Conservation (phyloP, 495 filamentous ascomycete species). For the Aspergillus wentii region DNA sequence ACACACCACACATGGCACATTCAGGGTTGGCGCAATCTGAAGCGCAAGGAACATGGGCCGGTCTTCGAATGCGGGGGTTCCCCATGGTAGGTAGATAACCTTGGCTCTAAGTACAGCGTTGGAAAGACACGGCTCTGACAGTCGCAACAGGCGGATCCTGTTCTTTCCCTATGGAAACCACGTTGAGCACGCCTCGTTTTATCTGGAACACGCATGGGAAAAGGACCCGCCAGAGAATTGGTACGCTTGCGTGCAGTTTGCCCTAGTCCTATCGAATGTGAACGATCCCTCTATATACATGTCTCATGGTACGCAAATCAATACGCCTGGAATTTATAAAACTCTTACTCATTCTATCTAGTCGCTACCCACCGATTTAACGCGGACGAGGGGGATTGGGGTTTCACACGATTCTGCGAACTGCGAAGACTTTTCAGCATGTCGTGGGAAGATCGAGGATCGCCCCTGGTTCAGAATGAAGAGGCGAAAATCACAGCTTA, state of each 20-base stretch:
- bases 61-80: conserved; percentile 79
- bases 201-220: conserved; percentile 89
- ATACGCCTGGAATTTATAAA: neutral
- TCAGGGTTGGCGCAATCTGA: conserved; percentile 67
- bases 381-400: conserved; percentile 96
- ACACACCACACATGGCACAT: conserved; percentile 79
- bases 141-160: conserved; percentile 70
- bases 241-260: conserved; percentile 96
- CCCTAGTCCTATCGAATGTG: conserved; percentile 86
- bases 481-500: conserved; percentile 86
- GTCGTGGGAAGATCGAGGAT: conserved; percentile 60
- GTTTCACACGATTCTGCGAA: conserved; percentile 90
- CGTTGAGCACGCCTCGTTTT: conserved; percentile 86
- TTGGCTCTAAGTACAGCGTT: neutral
- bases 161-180: conserved; percentile 95
- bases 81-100: conserved; percentile 64
- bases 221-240: conserved; percentile 75
- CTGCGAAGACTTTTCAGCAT: conserved; percentile 73
- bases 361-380: conserved; percentile 86
- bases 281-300: conserved; percentile 76
- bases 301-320: conserved; percentile 51
- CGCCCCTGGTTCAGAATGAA: conserved; percentile 85
- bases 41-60: conserved; percentile 80
- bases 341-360: conserved; percentile 21
- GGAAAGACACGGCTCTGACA: conserved; percentile 8